Conservation (phyloP, 2,329 filamentous ascomycete genomes). For the Trichoderma harzianum region DNA sequence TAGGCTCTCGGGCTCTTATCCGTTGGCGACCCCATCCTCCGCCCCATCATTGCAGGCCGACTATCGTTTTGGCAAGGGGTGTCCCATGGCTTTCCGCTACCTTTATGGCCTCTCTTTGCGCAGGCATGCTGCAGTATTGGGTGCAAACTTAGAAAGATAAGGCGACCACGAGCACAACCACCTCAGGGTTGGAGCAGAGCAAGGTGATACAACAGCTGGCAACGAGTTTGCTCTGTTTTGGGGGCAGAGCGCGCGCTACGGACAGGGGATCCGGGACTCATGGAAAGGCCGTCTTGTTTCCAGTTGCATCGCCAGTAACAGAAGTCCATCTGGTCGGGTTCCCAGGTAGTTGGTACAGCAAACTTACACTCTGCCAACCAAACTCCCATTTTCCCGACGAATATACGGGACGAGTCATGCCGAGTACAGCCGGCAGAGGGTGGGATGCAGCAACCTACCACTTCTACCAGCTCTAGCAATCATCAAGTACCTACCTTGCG, state of each 20-base stretch:
- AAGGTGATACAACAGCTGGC: background rate
- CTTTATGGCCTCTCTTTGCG: background rate
- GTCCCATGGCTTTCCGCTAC: background rate
- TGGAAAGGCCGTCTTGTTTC: background rate
- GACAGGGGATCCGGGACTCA: background rate
- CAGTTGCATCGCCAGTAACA: background rate
- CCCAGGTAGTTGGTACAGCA: background rate
- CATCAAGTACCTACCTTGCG: background rate
- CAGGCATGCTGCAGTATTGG: background rate
- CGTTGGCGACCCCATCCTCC: background rate
- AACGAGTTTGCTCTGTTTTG: background rate
- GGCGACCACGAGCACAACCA: background rate
- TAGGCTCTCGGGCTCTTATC: background rate
- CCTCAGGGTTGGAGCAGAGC: background rate
- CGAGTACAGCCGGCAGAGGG: background rate
- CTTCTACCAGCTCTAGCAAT: background rate
- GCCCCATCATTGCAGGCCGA: background rate
- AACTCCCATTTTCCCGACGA: background rate
- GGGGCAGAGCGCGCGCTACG: background rate
- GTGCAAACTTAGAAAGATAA: background rate
- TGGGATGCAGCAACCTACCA: background rate
- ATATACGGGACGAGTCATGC: background rate
- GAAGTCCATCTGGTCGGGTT: background rate
- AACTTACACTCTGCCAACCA: background rate
- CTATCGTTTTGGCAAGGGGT: background rate